Conservation (phyloP, 129 eudicot species). For the Tagetes patula region DNA sequence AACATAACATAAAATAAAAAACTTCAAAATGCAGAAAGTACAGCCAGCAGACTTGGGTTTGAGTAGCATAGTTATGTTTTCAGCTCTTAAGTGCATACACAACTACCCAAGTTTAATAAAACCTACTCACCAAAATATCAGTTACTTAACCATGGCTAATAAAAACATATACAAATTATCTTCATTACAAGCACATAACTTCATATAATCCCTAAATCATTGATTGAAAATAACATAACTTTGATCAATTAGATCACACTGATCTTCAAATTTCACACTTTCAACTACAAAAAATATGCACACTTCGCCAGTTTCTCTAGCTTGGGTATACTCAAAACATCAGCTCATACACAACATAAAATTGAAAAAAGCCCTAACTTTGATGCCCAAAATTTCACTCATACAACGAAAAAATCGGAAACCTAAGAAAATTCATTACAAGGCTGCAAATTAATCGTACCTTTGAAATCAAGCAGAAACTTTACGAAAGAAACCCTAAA, state of each 20-base stretch:
- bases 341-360: conserved; percentile 24
- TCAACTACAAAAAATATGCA: conserved; percentile 4
- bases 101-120: conserved; percentile 14
- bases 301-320: conserved; percentile 8
- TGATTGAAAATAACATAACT: conserved; percentile 19
- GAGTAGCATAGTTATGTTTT: conserved; percentile 18
- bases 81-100: not conserved
- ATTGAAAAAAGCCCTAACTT: conserved; percentile 11
- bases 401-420: conserved; percentile 21
- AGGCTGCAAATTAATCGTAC: conserved; percentile 33
- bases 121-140: not conserved
- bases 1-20: not conserved
- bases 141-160: conserved; percentile 16
- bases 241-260: conserved; percentile 29
- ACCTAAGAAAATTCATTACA: conserved; percentile 9
- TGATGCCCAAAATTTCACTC: conserved; percentile 14
- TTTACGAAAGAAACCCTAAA: conserved; percentile 23
- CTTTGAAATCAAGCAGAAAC: conserved; percentile 40
- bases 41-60: not conserved
- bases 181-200: not conserved
- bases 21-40: conserved; percentile 19
- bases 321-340: conserved; percentile 23
- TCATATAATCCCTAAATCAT: conserved; percentile 16
- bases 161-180: conserved; percentile 8
- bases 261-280: conserved; percentile 32